phyloP scores from a whole-genome alignment of 1,284 basidiomycete species.

The Ganoderma leucocontextum region DNA sequence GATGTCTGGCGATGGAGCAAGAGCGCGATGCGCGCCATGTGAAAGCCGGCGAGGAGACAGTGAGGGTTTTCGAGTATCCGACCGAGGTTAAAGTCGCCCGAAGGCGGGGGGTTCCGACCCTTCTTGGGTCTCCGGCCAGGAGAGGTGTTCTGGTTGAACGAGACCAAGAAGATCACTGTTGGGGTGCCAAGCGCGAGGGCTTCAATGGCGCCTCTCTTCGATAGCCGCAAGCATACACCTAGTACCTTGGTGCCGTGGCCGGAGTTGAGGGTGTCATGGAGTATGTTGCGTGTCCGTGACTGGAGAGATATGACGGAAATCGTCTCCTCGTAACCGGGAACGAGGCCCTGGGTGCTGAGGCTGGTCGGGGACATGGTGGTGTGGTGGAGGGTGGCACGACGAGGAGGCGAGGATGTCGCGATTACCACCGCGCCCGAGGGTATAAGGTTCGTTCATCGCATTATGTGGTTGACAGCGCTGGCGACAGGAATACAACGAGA shows the following conservation, averaged over 20 bases:
- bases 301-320: slow-evolving; percentile 7
- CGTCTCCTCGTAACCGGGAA: not conserved
- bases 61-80: slow-evolving; percentile 6
- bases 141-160: not conserved
- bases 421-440: not conserved
- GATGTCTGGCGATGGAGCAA: slow-evolving; percentile 17
- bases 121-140: not conserved
- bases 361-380: slow-evolving; percentile 11
- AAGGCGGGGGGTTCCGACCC: not conserved
- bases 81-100: not conserved
- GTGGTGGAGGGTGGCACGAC: slow-evolving; percentile 6
- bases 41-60: slow-evolving; percentile 13
- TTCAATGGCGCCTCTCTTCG: slow-evolving; percentile 17
- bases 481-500: not conserved
- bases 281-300: not conserved
- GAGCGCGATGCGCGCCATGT: slow-evolving; percentile 16
- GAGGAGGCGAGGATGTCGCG: not conserved
- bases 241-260: slow-evolving; percentile 8
- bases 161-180: slow-evolving; percentile 17
- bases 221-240: slow-evolving; percentile 23
- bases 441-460: not conserved
- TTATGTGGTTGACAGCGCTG: not conserved
- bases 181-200: slow-evolving; percentile 27
- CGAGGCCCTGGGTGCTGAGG: slow-evolving; percentile 9
- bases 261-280: slow-evolving; percentile 4